Percentiles rank a stretch among this genome's conserved stretches.
phyloP scores from a whole-genome alignment of 192 early-diverging fungal genomes.

The Backusella circina region DNA sequence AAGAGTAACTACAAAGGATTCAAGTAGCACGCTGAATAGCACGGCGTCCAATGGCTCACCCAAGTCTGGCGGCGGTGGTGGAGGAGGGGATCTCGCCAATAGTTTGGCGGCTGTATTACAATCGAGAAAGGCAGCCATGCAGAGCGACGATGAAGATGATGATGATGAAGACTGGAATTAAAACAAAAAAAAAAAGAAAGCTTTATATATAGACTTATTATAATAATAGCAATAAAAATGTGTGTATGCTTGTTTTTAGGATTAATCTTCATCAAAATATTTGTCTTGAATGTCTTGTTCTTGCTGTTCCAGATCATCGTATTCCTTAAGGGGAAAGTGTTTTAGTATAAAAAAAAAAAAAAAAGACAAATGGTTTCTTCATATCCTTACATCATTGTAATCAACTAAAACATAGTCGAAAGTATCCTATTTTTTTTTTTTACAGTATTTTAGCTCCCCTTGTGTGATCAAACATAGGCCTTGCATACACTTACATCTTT shows the following conservation, averaged over 20 bases:
- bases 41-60: neutral
- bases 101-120: constrained; percentile 22
- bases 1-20: neutral
- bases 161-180: constrained; percentile 32
- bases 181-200: neutral
- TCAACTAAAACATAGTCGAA: constrained; percentile 43
- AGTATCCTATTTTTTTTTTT: constrained; percentile 6
- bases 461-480: neutral
- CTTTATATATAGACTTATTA: too few species aligned
- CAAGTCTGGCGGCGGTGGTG: neutral
- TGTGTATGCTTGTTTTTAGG: neutral
- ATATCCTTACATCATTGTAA: constrained; percentile 36
- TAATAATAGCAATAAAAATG: too few species aligned
- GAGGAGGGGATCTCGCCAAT: constrained; percentile 6
- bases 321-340: constrained; percentile 9
- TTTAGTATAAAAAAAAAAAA: neutral
- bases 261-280: constrained; percentile 34
- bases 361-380: neutral
- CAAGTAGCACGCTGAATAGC: neutral
- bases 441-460: neutral
- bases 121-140: constrained; percentile 22
- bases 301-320: constrained; percentile 34
- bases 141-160: constrained; percentile 31
- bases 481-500: constrained; percentile 33
- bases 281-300: constrained; percentile 34